Evolutionary conservation across 2,329 filamentous ascomycete genomes (phyloP).

Genomic region (Venturia carpophila): DNA sequence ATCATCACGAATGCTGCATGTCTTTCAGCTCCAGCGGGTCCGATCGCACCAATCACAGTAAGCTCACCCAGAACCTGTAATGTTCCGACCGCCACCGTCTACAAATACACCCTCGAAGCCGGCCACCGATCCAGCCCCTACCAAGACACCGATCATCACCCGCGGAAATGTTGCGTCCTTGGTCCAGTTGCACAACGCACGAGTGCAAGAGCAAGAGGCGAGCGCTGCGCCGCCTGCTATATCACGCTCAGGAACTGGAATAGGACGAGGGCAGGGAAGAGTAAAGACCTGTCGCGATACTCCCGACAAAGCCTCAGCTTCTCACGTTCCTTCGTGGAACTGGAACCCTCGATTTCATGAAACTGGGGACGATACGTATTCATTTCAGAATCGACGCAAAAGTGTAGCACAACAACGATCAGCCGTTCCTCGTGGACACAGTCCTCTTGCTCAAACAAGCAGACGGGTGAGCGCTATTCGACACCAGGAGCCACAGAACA

Average conservation of each 20-base stretch:
- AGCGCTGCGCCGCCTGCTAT: background rate
- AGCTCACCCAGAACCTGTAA: background rate
- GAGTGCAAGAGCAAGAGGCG: conserved; percentile 4
- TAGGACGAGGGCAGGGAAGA: background rate
- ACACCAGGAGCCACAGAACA: background rate
- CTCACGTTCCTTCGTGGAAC: background rate
- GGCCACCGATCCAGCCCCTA: background rate
- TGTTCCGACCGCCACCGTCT: background rate
- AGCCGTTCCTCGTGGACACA: background rate
- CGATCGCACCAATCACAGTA: background rate
- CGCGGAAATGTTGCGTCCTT: conserved; percentile 6
- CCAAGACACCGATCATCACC: background rate
- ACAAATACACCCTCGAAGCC: background rate
- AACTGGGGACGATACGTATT: background rate
- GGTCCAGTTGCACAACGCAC: background rate
- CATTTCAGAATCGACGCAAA: background rate
- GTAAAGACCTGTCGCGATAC: background rate
- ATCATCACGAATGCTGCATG: background rate
- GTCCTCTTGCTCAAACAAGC: background rate
- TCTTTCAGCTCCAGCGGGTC: background rate
- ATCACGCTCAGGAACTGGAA: background rate
- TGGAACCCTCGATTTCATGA: background rate
- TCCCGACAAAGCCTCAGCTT: background rate
- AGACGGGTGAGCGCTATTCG: background rate
- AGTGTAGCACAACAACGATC: background rate